A percentile compares a stretch with the other conserved stretches of the same genome.
phyloP scores from a whole-genome alignment of 371 early-diverging fungal species.

The Rhizopus microsporus region DNA sequence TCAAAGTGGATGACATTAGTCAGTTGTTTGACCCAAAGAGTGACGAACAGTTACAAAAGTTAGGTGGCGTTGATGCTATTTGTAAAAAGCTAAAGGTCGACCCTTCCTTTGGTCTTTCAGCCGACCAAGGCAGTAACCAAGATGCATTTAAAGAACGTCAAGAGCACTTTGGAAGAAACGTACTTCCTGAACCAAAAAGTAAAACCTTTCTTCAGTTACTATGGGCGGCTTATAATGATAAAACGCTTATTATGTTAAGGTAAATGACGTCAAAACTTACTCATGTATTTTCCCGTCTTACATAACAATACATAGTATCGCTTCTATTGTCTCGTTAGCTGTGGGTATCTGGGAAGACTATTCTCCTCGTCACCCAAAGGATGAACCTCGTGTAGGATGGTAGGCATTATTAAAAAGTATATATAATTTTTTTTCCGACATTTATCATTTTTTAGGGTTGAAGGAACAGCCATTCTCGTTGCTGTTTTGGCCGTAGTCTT shows the following conservation, averaged over 20 bases:
- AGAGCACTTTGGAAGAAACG: slow-evolving; percentile 70
- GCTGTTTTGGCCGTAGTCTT: slow-evolving; percentile 91
- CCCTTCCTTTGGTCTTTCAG: slow-evolving; percentile 60
- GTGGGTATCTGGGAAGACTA: slow-evolving; percentile 77
- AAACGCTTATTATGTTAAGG: slow-evolving; percentile 57
- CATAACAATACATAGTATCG: slow-evolving; percentile 62
- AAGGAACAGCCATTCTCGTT: slow-evolving; percentile 87
- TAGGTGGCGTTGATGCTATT: slow-evolving; percentile 69
- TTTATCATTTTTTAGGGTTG: slow-evolving; percentile 51
- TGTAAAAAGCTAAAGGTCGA: slow-evolving; percentile 67
- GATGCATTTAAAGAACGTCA: slow-evolving; percentile 62
- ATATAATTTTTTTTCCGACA: slow-evolving; percentile 4
- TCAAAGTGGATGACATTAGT: slow-evolving; percentile 50
- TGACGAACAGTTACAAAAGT: slow-evolving; percentile 57
- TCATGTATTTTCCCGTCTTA: slow-evolving; percentile 7
- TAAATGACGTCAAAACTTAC: slow-evolving; percentile 18
- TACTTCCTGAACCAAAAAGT: slow-evolving; percentile 67
- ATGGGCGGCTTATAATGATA: slow-evolving; percentile 69
- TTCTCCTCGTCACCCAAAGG: slow-evolving; percentile 56
- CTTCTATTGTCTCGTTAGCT: slow-evolving; percentile 76
- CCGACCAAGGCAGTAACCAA: slow-evolving; percentile 60
- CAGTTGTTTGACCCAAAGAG: slow-evolving; percentile 73
- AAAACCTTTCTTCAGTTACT: slow-evolving; percentile 65
- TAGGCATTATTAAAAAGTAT: slow-evolving; percentile 21
- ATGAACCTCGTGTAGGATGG: slow-evolving; percentile 71